Evolutionary conservation across 2,329 filamentous ascomycete genomes (phyloP), one percentile per base, ranked within the genome.

Genomic region (Xylariaceae sp.): DNA sequence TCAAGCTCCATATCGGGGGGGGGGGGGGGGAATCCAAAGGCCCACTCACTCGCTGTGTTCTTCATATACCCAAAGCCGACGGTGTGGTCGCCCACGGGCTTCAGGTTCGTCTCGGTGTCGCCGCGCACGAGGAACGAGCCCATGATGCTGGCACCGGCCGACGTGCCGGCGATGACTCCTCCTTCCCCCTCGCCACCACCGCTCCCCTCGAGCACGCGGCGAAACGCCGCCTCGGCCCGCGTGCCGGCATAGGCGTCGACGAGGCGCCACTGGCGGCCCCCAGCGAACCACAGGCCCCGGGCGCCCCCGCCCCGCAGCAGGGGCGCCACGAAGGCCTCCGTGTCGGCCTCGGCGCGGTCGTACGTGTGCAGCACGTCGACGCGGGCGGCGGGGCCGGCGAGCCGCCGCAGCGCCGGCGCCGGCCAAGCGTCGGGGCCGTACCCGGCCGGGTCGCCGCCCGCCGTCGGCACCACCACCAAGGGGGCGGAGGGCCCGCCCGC

Each of bases 191-290:
- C n/a, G 9, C 24, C 37, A 9, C 49, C 50, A 2, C 54, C 54
- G 11, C 49, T 48, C 3, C 51, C 38, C 14, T 41, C 45, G 15
- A 57, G 49, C 14, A 57, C 54, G 3, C 39, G 49, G 18, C 36
- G 37, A 37, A 57, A 54, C 11, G 46, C 41, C 2, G 32, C 33
- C 45, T 57, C 54, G 5, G 51, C 40, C 28, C 43, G 42, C 3
- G 54, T 56, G 1, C 52, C 53, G 7, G 52, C 54, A 40, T 57
- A 57, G 19, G 53, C 53, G 27, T 57, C 53, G 0, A 55, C 52
- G 2, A 57, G 44, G 1, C 52, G 51, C 53, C 53, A 57, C 33
- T 57, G 53, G 0, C 54, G 42, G 1, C 54, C 54, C 5, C 54
- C 54, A 11, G 50, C 54, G 34, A 57, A 56, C 45, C 50, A 56